Base-by-base conservation (phyloP, 768 basidiomycete genomes). In the Epithele typhae region DNA sequence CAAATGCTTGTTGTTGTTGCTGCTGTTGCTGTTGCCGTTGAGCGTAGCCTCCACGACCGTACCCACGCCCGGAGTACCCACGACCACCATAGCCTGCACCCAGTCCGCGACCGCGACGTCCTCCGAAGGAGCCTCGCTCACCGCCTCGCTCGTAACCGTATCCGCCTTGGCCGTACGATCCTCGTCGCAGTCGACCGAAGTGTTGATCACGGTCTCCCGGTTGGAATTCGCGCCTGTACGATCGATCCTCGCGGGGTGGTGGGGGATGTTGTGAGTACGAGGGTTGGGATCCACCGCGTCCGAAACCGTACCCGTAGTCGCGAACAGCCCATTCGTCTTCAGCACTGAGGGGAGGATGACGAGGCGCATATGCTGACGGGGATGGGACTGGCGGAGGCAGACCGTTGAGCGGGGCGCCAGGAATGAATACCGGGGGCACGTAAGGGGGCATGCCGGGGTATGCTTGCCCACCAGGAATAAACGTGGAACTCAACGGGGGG, bases 251-350 rank as follows among this genome's bases (percentile, higher is more conserved):
- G 19, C 63, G 66, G 4, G 63, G 54, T 2, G 65, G 42, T 9
- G 21, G 19, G 35, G 42, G 12, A 19, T 30, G 21, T 18, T 43
- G 42, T 19, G 42, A 64, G 23, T 70, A 67, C 3, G 68, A 69
- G 3, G 52, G 53, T 4, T 14, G 19, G 15, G 51, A 39, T 2
- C 68, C 71, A 49, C 70, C 68, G 11, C 68, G 63, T 1, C 83
- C 83, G 51, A 84, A 84, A 4, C 82, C 82, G 56, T 67, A 84
- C 8, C 84, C 83, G 45, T 71, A 84, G 55, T 85, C 73, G 50
- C 71, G 75, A 36, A 84, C 82, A 45, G 73, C 72, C 61, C 75
- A 77, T 10, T 74, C 72, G 25, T 64, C 65, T 11, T 43, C 53
- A 1, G 54, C 38, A 18, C 52, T 42, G 14, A 46, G 30, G 18